Base-by-base conservation (phyloP, 106 monocot species). In the Hemerocallis citrina region DNA sequence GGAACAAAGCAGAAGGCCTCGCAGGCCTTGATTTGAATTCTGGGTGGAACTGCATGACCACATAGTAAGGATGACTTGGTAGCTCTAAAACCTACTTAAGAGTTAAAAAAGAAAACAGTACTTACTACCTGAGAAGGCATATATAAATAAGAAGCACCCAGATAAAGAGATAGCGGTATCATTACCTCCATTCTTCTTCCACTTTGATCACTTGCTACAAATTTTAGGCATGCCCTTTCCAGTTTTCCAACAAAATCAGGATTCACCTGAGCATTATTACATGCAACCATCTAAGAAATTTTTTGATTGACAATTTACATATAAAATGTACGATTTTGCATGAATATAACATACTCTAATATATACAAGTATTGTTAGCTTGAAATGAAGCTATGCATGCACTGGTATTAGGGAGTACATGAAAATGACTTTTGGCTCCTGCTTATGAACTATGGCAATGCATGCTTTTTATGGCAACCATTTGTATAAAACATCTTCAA, bases 21-120 rank as follows among this genome's bases (percentile, higher is more conserved):
- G 69, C 67, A 59, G 89, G 89, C 54, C 84, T 89, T 73, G 84
- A 89, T 67, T 89, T 89, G 57, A 84, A 85, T 66, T 89, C 89
- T 14, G 84, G 89, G 66, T 89, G 89, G 50, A 84, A 89, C 61
- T 89, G 89, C 61, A 89, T 84, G 25, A 84, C 89, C 7, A 89
- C 38, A 41, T 89, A 89, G 54, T 71, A 89, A 11, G 88, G 88
- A 68, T 89, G 88, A 72, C 24, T 43, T 31, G 67, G 77, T 55
- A 89, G 72, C 75, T 89, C 89, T 45, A 84, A 46, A 66, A 89
- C 49, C 89, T 89, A 67, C 12, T 55, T 43, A 60, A 60, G 21
- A 23, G 62, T 69, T 43, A 6, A n/a, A 36, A 63, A 35, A 14
- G 1, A 23, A 0, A 14, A 41, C 27, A 24, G 11, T 19, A 49